phyloP scores from a whole-genome alignment of 192 early-diverging fungal species.

The Ramicandelaber brevisporus region DNA sequence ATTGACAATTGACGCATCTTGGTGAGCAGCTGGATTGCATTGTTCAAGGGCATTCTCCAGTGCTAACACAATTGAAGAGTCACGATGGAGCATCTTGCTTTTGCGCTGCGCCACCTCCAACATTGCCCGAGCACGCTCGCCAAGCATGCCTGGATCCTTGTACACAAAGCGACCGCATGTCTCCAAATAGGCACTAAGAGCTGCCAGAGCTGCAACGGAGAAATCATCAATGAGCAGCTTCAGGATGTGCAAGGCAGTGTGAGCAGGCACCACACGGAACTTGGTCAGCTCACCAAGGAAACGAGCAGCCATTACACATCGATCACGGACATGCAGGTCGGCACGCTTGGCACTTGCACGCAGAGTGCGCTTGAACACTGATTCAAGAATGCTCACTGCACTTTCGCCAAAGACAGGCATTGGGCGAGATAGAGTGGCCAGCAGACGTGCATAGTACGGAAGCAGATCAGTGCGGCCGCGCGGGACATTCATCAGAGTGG shows the following conservation, averaged over 20 bases:
- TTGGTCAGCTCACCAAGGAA: constrained; percentile 85
- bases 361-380: constrained; percentile 19
- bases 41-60: constrained; percentile 86
- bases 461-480: constrained; percentile 58
- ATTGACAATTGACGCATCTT: constrained; percentile 27
- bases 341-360: constrained; percentile 30
- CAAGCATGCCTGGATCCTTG: constrained; percentile 49
- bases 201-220: constrained; percentile 55
- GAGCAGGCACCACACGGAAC: constrained; percentile 60
- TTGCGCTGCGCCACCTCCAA: constrained; percentile 77
- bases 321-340: too few species aligned
- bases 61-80: constrained; percentile 58
- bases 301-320: too few species aligned
- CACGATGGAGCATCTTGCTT: constrained; percentile 58
- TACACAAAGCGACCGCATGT: constrained; percentile 71
- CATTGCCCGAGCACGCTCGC: constrained; percentile 34
- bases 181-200: constrained; percentile 57
- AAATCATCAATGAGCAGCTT: constrained; percentile 75
- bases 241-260: constrained; percentile 60
- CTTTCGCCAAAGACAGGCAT: constrained; percentile 62
- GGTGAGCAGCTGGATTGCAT: constrained; percentile 59
- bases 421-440: constrained; percentile 63
- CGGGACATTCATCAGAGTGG: constrained; percentile 48
- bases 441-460: constrained; percentile 74
- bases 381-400: constrained; percentile 41